Evolutionary conservation across 2,329 filamentous ascomycete genomes (phyloP), one percentile per base, ranked within the genome.

Genomic region (Thielaviopsis cerberus): DNA sequence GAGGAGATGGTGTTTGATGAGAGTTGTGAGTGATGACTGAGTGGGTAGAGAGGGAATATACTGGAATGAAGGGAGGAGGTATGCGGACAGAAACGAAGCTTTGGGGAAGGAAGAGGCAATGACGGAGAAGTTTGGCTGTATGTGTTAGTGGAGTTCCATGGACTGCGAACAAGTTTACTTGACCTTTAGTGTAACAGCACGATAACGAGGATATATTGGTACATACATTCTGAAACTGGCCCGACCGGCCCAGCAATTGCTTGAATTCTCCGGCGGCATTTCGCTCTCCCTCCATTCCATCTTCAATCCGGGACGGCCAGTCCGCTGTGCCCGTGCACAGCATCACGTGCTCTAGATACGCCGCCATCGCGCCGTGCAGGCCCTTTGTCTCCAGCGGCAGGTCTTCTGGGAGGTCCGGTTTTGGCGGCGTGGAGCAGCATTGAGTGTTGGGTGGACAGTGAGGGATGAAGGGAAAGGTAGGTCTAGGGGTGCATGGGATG

Each of bases 301-400:
- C 83, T 67, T 94, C 89, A 62, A 96, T 94, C 59, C 80, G 79
- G 66, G 85, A 90, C 26, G 76, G 74, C 90, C 90, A 96, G 70
- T 94, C 86, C 27, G 76, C 72, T 61, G 81, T 80, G 4, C 88
- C 89, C 0, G 89, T 94, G 62, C 85, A 90, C 15, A 96, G 76
- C 10, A 97, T 70, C 3, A 96, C 78, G 64, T 96, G 89, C 69
- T 94, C 84, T 1, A 82, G 76, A 67, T 95, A 94, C 1, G 77
- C 74, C 1, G 85, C 76, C 71, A 95, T 20, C 78, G 75, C 45
- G 79, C 79, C 61, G 79, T 76, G 64, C 77, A 76, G 66, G 8
- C 56, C 56, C 3, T 15, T 27, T 2, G 55, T 52, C 11, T 96
- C 89, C 57, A 96, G 90, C 23, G 83, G 79, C 17, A 94, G 74